phyloP scores from a whole-genome alignment of 2,329 filamentous ascomycete species.

The Monascus ruber region DNA sequence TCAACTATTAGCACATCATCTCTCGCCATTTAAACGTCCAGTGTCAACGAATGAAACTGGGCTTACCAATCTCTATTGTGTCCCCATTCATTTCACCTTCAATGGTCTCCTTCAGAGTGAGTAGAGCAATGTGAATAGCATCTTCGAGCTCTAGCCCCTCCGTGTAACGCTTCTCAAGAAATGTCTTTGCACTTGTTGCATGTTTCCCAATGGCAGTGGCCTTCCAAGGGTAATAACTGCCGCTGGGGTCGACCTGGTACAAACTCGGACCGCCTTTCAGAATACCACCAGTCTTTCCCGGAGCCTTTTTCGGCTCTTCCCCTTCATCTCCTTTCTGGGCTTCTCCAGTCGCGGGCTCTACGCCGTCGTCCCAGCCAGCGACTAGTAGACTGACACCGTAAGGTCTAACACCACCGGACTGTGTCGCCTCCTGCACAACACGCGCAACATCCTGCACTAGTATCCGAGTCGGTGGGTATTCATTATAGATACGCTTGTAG shows the following conservation, averaged over 20 bases:
- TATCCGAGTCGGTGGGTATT: conserved; percentile 99
- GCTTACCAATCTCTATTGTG: conserved; percentile 89
- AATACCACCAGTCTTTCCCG: conserved; percentile 86
- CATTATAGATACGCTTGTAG: conserved; percentile 99
- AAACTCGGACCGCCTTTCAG: conserved; percentile 92
- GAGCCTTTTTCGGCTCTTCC: conserved; percentile 56
- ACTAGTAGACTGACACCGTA: conserved; percentile 94
- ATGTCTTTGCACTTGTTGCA: conserved; percentile 95
- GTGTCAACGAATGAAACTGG: not conserved
- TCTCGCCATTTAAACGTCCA: conserved; percentile 1
- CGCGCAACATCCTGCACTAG: conserved; percentile 95
- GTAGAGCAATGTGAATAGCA: conserved; percentile 91
- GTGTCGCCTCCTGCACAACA: conserved; percentile 97
- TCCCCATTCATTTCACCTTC: conserved; percentile 99
- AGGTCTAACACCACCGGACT: conserved; percentile 91
- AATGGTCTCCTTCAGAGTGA: conserved; percentile 98
- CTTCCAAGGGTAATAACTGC: conserved; percentile 99
- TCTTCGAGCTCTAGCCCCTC: conserved; percentile 95
- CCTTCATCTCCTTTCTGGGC: conserved; percentile 44
- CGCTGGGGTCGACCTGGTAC: conserved; percentile 98
- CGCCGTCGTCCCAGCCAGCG: conserved; percentile 95
- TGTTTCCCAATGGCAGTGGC: conserved; percentile 98
- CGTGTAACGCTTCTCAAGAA: conserved; percentile 97
- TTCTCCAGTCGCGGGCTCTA: conserved; percentile 70
- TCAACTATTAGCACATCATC: conserved; percentile 2